A percentile compares a stretch with the other conserved stretches of the same genome.
Conservation (phyloP, 2,329 filamentous ascomycete genomes). For the Torrubiellomyces zombiae region DNA sequence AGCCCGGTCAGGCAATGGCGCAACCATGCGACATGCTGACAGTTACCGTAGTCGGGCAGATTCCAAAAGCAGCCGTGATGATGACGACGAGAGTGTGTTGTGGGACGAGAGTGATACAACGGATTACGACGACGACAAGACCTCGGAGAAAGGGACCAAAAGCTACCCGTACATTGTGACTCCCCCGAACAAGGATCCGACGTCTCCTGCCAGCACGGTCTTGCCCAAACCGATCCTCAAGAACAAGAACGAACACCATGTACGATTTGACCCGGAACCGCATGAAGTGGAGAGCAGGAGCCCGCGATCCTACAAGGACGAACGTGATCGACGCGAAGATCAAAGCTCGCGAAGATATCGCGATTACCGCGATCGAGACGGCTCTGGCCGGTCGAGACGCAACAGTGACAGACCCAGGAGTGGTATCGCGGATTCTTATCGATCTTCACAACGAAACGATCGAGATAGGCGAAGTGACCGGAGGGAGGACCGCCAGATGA, state of each 20-base stretch:
- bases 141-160: conserved; percentile 13
- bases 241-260: conserved; percentile 40
- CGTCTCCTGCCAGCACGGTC: conserved; percentile 18
- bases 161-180: conserved; percentile 20
- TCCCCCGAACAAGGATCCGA: conserved; percentile 16
- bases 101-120: conserved; percentile 16
- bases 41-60: conserved; percentile 10
- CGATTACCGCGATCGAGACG: conserved; percentile 12
- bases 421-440: conserved; percentile 22
- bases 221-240: conserved; percentile 43
- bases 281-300: conserved; percentile 22
- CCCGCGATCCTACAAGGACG: conserved; percentile 14
- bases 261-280: conserved; percentile 34
- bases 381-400: conserved; percentile 5
- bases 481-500: conserved; percentile 19
- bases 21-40: no score
- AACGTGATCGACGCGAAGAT: conserved; percentile 13
- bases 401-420: conserved; percentile 13
- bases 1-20: conserved; percentile 12
- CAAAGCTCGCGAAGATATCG: conserved; percentile 7
- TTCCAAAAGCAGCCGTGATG: conserved; percentile 18
- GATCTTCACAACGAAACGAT: conserved; percentile 22
- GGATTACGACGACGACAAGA: conserved; percentile 17
- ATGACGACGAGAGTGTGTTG: conserved; percentile 13
- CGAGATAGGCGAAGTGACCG: conserved; percentile 20